These are phyloP conservation scores for Podaxis pistillaris DNA, from an alignment of 768 basidiomycete species.

Conservation along the genomic window DNA sequence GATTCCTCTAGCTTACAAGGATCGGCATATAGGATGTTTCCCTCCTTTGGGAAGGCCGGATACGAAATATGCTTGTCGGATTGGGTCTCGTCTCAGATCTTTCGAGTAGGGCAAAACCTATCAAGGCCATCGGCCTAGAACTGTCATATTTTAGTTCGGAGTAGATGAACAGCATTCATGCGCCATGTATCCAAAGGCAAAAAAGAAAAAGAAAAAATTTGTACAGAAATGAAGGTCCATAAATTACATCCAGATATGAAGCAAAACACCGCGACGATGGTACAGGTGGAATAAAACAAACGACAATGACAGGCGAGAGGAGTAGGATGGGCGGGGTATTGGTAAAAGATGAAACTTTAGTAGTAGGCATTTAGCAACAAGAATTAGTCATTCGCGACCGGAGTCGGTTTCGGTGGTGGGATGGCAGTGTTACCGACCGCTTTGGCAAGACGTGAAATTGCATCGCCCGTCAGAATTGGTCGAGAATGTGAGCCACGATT, in stretches of 20 bases:
- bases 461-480: conserved; percentile 74
- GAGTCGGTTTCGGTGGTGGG: conserved; percentile 22
- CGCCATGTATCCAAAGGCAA: background rate
- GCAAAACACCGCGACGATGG: background rate
- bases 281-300: background rate
- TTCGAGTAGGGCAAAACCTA: conserved; percentile 79
- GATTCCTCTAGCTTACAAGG: too few relatives aligned
- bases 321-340: conserved; percentile 2
- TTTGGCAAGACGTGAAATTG: conserved; percentile 62
- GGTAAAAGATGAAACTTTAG: background rate
- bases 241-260: conserved; percentile 13
- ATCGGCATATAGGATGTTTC: conserved; percentile 53
- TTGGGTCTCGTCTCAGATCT: conserved; percentile 91
- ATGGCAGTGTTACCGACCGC: conserved; percentile 47
- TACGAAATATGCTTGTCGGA: conserved; percentile 87
- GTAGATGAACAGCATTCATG: conserved; percentile 16
- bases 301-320: background rate
- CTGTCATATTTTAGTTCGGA: conserved; percentile 86
- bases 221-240: background rate
- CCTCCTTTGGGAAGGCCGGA: conserved; percentile 90
- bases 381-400: conserved; percentile 15
- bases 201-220: background rate
- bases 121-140: conserved; percentile 88
- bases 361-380: background rate
- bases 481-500: conserved; percentile 36